Base-by-base conservation (phyloP, 2,329 filamentous ascomycete genomes). In the Monosporascus sp. region DNA sequence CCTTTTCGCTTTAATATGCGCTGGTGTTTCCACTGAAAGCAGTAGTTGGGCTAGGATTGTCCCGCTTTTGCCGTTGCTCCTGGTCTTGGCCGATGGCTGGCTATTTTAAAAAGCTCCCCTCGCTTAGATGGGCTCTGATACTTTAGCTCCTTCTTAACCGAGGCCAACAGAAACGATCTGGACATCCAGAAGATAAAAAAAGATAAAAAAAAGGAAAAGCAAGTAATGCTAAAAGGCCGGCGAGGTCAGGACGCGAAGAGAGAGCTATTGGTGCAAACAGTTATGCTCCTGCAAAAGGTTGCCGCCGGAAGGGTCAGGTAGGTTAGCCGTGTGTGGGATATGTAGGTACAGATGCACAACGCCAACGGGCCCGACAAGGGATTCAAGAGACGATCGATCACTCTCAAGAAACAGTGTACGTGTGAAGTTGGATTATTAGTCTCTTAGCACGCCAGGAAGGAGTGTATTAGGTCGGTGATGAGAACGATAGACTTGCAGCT, bases 291-390 rank as follows among this genome's bases (percentile, higher is more conserved):
- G 58, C 55, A 51, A 53, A 50, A 35, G 31, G 52, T 55, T 54
- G 55, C 22, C 52, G 56, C 54, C 51, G 55, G 47, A 54, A 45
- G 53, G 45, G 53, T 52, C 52, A 55, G 59, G 51, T 51, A 57
- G 55, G 59, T 55, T 59, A 60, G 55, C 51, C 56, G 53, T 40
- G 57, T 57, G 59, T 58, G 60, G 58, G 57, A 60, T 61, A 63
- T 65, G 61, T 63, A 63, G 62, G 63, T 61, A 63, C 59, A 55
- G 55, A 62, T 62, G 63, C 62, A 61, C 59, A 52, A 57, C 48
- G 55, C 57, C 55, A 55, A 54, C 56, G 49, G 59, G 50, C 56
- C 56, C 60, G 60, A 59, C 54, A 44, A 52, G 53, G 55, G 52
- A 54, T 37, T 44, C 24, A 24, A 24, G 24, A 22, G 11, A 20